Conservation (phyloP, 2,329 filamentous ascomycete genomes). For the Hortaea werneckii region DNA sequence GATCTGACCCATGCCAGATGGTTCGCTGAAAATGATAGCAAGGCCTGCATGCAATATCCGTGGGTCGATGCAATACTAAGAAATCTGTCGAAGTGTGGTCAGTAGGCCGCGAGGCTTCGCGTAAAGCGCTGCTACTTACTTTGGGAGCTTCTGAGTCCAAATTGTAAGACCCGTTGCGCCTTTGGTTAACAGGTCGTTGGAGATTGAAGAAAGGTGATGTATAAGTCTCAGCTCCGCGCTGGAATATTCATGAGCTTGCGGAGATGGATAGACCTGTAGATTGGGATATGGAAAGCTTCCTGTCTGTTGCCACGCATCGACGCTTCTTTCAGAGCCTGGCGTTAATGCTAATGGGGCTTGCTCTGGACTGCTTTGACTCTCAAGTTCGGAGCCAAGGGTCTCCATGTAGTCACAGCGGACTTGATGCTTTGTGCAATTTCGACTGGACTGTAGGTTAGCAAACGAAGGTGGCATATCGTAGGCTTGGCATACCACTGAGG, state of each 20-base stretch:
- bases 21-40: conserved; percentile 88
- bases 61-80: conserved; percentile 72
- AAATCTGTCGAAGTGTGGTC: conserved; percentile 33
- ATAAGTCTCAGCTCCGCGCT: conserved; percentile 77
- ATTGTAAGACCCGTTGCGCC: conserved; percentile 67
- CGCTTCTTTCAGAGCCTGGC: conserved; percentile 68
- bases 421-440: conserved; percentile 98
- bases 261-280: conserved; percentile 64
- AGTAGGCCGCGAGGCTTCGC: not conserved
- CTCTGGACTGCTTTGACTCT: conserved; percentile 43
- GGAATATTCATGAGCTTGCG: conserved; percentile 61
- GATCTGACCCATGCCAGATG: conserved; percentile 85
- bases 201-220: conserved; percentile 79
- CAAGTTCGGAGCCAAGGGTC: conserved; percentile 55
- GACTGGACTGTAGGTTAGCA: conserved; percentile 42
- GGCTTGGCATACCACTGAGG: conserved; percentile 72
- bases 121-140: conserved; percentile 49
- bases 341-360: conserved; percentile 68
- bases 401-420: conserved; percentile 98
- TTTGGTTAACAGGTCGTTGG: conserved; percentile 69
- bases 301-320: conserved; percentile 74
- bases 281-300: conserved; percentile 78
- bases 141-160: conserved; percentile 87
- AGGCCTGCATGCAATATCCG: conserved; percentile 85
- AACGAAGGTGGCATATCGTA: not conserved